Evolutionary conservation across 495 filamentous ascomycete species (phyloP).

Genomic region (Penicillium dipodomyicola): DNA sequence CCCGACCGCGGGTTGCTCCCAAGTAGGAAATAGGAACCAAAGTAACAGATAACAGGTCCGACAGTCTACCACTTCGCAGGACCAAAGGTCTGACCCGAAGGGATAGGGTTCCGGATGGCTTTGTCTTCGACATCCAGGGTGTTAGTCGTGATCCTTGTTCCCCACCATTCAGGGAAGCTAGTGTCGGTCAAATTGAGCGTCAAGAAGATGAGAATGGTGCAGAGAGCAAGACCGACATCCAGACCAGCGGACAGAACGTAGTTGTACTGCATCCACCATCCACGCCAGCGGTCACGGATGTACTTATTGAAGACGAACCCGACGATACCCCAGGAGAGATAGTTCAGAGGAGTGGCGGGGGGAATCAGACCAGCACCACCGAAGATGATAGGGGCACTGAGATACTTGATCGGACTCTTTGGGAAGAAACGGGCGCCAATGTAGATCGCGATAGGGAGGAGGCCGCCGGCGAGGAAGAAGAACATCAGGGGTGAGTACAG

Average conservation of each 20-base stretch:
- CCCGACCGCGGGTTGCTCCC: not conserved
- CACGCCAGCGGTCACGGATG: constrained; percentile 58
- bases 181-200: constrained; percentile 55
- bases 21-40: not conserved
- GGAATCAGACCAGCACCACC: constrained; percentile 46
- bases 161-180: constrained; percentile 62
- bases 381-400: constrained; percentile 51
- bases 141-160: constrained; percentile 48
- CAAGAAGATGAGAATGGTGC: constrained; percentile 70
- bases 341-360: constrained; percentile 54
- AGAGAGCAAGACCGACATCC: constrained; percentile 64
- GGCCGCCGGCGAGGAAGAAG: constrained; percentile 52
- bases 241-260: constrained; percentile 72
- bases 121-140: constrained; percentile 45
- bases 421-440: constrained; percentile 46
- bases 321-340: constrained; percentile 63
- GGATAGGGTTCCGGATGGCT: constrained; percentile 34
- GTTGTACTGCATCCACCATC: constrained; percentile 79
- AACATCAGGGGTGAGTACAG: constrained; percentile 46
- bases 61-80: constrained; percentile 45
- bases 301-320: constrained; percentile 66
- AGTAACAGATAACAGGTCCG: not conserved
- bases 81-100: constrained; percentile 57
- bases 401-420: constrained; percentile 37
- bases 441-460: constrained; percentile 49